These are phyloP conservation scores for Tolypocladium tropicale DNA, from an alignment of 2,329 filamentous ascomycete species.

Conservation along the genomic window DNA sequence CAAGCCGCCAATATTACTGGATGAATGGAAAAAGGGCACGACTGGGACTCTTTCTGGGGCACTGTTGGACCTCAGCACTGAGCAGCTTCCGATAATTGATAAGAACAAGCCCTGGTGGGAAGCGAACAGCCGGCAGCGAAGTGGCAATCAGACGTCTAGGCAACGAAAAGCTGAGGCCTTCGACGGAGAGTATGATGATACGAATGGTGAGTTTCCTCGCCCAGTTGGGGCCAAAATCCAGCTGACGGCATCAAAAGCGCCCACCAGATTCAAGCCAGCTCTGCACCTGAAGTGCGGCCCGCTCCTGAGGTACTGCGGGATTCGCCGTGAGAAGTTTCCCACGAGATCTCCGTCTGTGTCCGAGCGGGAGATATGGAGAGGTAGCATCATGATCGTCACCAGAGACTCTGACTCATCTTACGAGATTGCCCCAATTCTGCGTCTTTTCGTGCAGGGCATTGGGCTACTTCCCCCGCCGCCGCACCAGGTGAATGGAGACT, in stretches of 20 bases:
- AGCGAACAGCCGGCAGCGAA: slow-evolving; percentile 35
- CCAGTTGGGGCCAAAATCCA: background rate
- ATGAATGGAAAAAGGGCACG: slow-evolving; percentile 64
- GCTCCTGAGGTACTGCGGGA: slow-evolving; percentile 78
- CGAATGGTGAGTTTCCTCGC: slow-evolving; percentile 32
- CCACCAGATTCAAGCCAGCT: slow-evolving; percentile 70
- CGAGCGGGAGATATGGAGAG: slow-evolving; percentile 79
- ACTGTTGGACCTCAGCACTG: slow-evolving; percentile 48
- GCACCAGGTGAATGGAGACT: slow-evolving; percentile 50
- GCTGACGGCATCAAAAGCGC: slow-evolving; percentile 24
- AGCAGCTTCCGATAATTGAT: slow-evolving; percentile 26
- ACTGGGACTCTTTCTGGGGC: slow-evolving; percentile 48
- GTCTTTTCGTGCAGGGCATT: slow-evolving; percentile 80
- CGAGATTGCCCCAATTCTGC: slow-evolving; percentile 63
- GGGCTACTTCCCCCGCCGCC: slow-evolving; percentile 73
- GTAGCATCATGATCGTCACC: slow-evolving; percentile 92
- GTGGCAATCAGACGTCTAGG: slow-evolving; percentile 34
- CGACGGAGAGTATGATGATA: slow-evolving; percentile 58
- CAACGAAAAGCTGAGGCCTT: slow-evolving; percentile 52
- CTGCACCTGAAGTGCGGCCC: slow-evolving; percentile 86
- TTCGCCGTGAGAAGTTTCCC: slow-evolving; percentile 51
- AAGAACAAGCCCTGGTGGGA: slow-evolving; percentile 71
- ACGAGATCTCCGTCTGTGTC: slow-evolving; percentile 14
- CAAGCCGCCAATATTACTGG: slow-evolving; percentile 47
- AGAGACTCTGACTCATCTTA: slow-evolving; percentile 77